Percentiles rank a stretch among this genome's conserved stretches.
These are phyloP conservation scores for Gracilaria vermiculophylla DNA, from an alignment of 23 red algal genomes.

Conservation along the genomic window DNA sequence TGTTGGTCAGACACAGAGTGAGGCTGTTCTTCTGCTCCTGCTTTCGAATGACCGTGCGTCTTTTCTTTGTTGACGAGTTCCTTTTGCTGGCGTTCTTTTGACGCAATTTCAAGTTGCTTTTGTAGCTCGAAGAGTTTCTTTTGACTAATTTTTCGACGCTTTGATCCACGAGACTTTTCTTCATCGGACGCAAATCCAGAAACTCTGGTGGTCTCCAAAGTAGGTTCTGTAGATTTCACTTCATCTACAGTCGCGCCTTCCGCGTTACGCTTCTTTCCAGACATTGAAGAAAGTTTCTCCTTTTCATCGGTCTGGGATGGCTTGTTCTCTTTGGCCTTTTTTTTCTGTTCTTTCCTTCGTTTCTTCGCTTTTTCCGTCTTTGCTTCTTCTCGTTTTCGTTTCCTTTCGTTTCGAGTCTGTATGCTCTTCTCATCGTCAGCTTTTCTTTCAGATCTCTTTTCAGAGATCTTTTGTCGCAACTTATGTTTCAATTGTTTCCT, in stretches of 20 bases:
- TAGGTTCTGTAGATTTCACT: not conserved
- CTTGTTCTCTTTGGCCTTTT: not conserved
- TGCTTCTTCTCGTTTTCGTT: slow-evolving; percentile 46
- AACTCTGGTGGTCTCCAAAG: slow-evolving; percentile 47
- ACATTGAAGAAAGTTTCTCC: not conserved
- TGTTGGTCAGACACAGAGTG: not conserved
- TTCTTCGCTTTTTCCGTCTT: slow-evolving; percentile 33
- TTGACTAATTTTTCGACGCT: slow-evolving; percentile 27
- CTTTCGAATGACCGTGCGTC: not conserved
- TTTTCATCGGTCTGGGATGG: not conserved
- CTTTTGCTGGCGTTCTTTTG: slow-evolving; percentile 37
- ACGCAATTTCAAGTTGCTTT: slow-evolving; percentile 28
- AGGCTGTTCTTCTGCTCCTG: not conserved
- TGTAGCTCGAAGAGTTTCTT: slow-evolving; percentile 39
- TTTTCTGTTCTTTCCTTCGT: slow-evolving; percentile 3
- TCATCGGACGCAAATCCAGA: slow-evolving; percentile 37
- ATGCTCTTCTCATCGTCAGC: slow-evolving; percentile 40
- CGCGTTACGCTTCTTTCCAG: not conserved
- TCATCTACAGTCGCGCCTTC: not conserved
- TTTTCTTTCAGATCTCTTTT: slow-evolving; percentile 41
- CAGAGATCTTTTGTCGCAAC: slow-evolving; percentile 39
- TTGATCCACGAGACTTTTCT: slow-evolving; percentile 5
- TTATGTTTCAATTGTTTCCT: slow-evolving; percentile 21
- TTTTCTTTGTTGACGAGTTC: not conserved
- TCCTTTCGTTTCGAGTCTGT: not conserved